Conservation (phyloP, 305 asterid genomes). For the Fraxinus albicans region DNA sequence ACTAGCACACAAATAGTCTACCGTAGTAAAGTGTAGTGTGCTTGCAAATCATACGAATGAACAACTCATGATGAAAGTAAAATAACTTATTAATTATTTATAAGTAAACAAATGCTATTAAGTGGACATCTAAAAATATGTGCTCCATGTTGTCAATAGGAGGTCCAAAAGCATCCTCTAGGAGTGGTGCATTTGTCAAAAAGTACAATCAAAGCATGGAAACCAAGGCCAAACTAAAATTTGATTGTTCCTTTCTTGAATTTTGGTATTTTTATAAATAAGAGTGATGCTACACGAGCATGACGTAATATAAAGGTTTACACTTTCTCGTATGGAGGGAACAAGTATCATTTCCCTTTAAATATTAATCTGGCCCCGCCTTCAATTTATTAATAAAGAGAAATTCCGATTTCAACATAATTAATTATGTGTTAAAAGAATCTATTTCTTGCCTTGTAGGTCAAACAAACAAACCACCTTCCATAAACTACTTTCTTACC, state of each 20-base stretch:
- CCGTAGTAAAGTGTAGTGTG: neutral
- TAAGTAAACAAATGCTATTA: neutral
- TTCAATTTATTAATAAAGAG: conserved; percentile 5
- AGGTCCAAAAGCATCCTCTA: conserved; percentile 1
- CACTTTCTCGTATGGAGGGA: no score
- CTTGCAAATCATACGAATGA: neutral
- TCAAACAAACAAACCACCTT: conserved; percentile 16
- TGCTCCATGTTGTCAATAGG: neutral
- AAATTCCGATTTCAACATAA: conserved; percentile 8
- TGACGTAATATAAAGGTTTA: neutral
- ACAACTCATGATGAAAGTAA: no score
- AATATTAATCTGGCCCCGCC: conserved; percentile 30
- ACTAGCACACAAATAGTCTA: neutral
- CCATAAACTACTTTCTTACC: neutral
- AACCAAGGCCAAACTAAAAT: conserved; percentile 18
- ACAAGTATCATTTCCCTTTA: neutral
- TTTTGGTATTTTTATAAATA: conserved; percentile 22
- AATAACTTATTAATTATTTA: neutral
- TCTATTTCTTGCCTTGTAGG: conserved; percentile 29
- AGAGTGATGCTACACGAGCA: no score
- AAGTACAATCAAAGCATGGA: conserved; percentile 16
- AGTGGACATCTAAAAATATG: neutral
- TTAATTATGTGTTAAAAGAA: neutral
- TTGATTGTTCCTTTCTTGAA: conserved; percentile 16
- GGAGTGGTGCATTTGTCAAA: conserved; percentile 12